Conservation (phyloP, 148 eudicot species). For the Pouteria glomerata region DNA sequence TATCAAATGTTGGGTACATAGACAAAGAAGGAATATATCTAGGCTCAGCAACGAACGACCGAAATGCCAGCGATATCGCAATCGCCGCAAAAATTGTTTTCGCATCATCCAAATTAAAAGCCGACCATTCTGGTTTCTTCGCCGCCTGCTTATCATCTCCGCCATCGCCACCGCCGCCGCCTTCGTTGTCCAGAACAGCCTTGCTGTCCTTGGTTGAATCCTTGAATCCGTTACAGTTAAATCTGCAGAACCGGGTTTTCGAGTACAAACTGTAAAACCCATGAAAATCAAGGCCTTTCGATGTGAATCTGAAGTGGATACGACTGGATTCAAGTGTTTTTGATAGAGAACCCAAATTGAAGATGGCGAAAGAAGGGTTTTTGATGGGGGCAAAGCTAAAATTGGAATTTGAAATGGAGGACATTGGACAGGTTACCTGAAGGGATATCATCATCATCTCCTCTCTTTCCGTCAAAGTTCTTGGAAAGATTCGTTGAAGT, state of each 20-base stretch:
- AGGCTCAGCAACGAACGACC: constrained; percentile 90
- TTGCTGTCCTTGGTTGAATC: constrained; percentile 41
- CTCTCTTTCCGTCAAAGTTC: neutral
- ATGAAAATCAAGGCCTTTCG: constrained; percentile 28
- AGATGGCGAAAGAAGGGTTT: constrained; percentile 31
- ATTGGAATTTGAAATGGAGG: constrained; percentile 32
- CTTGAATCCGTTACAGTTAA: constrained; percentile 45
- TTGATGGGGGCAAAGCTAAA: constrained; percentile 22
- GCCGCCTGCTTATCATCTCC: constrained; percentile 40
- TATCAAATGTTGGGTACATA: constrained; percentile 96
- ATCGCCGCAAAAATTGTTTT: constrained; percentile 76
- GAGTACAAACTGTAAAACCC: constrained; percentile 13
- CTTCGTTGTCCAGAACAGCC: constrained; percentile 27
- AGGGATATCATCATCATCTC: constrained; percentile 56
- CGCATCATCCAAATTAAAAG: constrained; percentile 76
- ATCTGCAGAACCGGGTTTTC: constrained; percentile 20
- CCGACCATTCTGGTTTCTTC: constrained; percentile 74
- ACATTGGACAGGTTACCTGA: constrained; percentile 30
- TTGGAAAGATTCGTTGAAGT: too few species aligned
- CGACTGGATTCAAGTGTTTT: constrained; percentile 25
- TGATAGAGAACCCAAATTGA: constrained; percentile 26
- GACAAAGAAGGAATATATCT: constrained; percentile 94
- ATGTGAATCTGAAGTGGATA: constrained; percentile 33
- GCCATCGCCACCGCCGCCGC: constrained; percentile 35
- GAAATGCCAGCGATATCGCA: constrained; percentile 78